Conservation (phyloP, 1,139 yeast genomes). For the Protomyces inouyei region DNA sequence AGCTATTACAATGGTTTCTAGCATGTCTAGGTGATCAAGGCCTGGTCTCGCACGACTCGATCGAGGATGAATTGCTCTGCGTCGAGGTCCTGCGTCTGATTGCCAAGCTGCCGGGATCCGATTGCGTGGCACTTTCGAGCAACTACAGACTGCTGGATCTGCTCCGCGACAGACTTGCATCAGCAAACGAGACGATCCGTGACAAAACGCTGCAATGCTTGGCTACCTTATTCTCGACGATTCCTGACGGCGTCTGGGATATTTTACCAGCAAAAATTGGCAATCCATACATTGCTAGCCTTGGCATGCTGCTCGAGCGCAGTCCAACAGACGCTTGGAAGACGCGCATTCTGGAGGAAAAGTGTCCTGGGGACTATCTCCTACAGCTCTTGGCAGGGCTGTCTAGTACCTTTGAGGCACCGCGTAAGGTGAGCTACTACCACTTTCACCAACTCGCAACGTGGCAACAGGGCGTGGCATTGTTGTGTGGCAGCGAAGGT, state of each 20-base stretch:
- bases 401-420: neutral
- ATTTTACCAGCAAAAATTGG: neutral
- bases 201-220: neutral
- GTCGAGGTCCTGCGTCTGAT: neutral
- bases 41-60: neutral
- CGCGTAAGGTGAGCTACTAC: neutral
- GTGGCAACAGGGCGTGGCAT: neutral
- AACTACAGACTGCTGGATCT: neutral
- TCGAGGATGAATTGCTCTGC: neutral
- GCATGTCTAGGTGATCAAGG: neutral
- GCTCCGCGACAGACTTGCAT: neutral
- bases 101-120: neutral
- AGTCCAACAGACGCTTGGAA: neutral
- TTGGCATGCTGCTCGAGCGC: neutral
- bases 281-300: neutral
- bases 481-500: neutral
- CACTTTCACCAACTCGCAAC: neutral
- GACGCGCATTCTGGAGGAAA: neutral
- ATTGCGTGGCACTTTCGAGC: neutral
- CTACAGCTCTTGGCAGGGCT: neutral
- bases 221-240: neutral
- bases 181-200: neutral
- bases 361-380: neutral
- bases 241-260: neutral
- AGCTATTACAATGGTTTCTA: neutral